Conservation (phyloP, 805 yeast species). For the Saccharomyces mikatae region DNA sequence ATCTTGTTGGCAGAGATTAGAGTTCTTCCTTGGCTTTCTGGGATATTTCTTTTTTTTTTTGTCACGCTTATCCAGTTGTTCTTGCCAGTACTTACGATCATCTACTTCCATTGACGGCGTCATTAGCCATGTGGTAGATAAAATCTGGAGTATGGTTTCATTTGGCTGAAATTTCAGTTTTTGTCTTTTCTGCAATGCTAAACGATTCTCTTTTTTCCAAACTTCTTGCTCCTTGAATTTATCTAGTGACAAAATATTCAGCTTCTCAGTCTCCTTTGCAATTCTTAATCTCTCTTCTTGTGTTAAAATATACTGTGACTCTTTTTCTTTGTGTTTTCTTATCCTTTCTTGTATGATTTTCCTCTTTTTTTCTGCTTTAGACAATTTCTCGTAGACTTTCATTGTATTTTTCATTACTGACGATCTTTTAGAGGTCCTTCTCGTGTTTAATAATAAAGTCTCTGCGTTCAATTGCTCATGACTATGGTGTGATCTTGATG, state of each 20-base stretch:
- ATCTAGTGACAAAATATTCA: conserved; percentile 64
- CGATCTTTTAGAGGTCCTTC: conserved; percentile 70
- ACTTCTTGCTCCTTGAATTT: conserved; percentile 79
- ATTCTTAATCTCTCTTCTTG: conserved; percentile 49
- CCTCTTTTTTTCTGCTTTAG: conserved; percentile 57
- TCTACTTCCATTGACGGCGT: conserved; percentile 59
- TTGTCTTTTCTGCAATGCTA: conserved; percentile 60
- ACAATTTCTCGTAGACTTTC: conserved; percentile 64
- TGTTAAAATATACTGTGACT: conserved; percentile 33
- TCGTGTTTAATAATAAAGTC: conserved; percentile 40
- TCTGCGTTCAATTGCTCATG: conserved; percentile 39
- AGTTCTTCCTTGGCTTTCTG: conserved; percentile 36
- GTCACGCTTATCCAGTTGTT: conserved; percentile 33
- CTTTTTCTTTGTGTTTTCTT: conserved; percentile 40
- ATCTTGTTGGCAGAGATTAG: background rate
- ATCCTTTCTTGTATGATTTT: conserved; percentile 35
- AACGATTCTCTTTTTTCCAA: conserved; percentile 66
- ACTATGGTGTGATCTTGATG: conserved; percentile 7
- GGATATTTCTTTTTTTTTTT: conserved; percentile 38
- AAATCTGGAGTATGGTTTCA: conserved; percentile 17
- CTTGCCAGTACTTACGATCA: conserved; percentile 38
- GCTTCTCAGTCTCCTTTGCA: conserved; percentile 78
- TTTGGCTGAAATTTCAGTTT: conserved; percentile 52
- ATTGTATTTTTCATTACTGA: conserved; percentile 72
- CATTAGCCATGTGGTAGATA: conserved; percentile 31